Evolutionary conservation across 768 basidiomycete species (phyloP).

Genomic region (Saitozyma podzolica): DNA sequence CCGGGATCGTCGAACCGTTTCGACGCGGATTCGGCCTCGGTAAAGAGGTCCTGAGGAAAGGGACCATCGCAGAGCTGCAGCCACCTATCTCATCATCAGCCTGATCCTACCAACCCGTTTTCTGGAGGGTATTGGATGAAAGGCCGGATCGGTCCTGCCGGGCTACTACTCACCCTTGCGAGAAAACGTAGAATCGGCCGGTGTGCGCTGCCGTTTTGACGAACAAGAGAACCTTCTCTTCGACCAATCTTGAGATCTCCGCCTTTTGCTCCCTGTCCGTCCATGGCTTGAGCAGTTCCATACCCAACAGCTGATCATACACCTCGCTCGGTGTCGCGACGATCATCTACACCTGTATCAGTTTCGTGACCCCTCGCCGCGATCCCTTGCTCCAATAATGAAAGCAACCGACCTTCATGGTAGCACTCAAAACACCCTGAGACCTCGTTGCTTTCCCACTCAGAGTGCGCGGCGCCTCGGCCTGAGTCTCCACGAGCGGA

Average conservation of each 20-base stretch:
- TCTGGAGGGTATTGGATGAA: neutral
- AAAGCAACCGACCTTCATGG: slow-evolving; percentile 7
- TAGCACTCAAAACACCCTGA: neutral
- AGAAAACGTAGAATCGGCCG: slow-evolving; percentile 25
- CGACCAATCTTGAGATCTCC: slow-evolving; percentile 65
- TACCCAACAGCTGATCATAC: slow-evolving; percentile 66
- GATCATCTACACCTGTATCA: slow-evolving; percentile 62
- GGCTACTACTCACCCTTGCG: slow-evolving; percentile 56
- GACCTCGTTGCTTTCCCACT: neutral
- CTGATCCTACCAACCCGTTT: no score
- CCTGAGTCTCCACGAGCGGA: neutral
- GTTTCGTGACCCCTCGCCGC: neutral
- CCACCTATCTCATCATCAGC: slow-evolving; percentile 49
- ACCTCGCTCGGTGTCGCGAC: slow-evolving; percentile 70
- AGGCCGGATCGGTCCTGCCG: neutral
- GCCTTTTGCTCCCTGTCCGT: slow-evolving; percentile 52
- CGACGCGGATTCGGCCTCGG: slow-evolving; percentile 69
- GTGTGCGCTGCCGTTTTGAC: slow-evolving; percentile 47
- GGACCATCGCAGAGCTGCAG: slow-evolving; percentile 67
- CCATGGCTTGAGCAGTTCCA: slow-evolving; percentile 60
- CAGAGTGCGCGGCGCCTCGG: neutral
- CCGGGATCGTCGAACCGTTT: slow-evolving; percentile 59
- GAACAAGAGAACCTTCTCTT: slow-evolving; percentile 66
- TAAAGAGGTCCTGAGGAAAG: slow-evolving; percentile 65
- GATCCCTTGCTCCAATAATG: neutral